Evolutionary conservation across 768 basidiomycete genomes (phyloP).

Genomic region (Ramaria sp.): DNA sequence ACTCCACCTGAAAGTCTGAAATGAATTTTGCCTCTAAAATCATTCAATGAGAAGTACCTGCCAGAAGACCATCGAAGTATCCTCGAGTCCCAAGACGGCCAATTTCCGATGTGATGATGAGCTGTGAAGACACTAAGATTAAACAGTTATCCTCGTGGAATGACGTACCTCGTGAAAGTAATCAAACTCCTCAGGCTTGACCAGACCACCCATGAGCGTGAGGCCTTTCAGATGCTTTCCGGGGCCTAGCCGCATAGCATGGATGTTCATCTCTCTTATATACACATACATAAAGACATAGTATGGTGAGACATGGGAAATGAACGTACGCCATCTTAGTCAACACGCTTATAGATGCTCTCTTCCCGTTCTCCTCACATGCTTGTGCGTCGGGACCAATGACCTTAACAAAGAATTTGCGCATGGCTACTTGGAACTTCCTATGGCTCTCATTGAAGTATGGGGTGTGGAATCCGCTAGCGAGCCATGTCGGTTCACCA

Average conservation of each 20-base stretch:
- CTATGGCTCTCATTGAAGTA: conserved; percentile 72
- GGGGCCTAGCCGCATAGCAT: conserved; percentile 86
- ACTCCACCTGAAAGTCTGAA: conserved; percentile 30
- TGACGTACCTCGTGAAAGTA: conserved; percentile 81
- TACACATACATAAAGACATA: neutral
- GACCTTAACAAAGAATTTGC: conserved; percentile 67
- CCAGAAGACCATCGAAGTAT: conserved; percentile 78
- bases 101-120: conserved; percentile 74
- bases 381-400: conserved; percentile 62
- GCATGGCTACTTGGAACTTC: conserved; percentile 62
- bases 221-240: conserved; percentile 79
- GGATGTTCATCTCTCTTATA: conserved; percentile 58
- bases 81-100: conserved; percentile 76
- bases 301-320: neutral
- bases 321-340: conserved; percentile 66
- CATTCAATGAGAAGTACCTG: conserved; percentile 25
- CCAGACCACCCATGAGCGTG: conserved; percentile 61
- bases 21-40: neutral
- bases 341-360: conserved; percentile 73
- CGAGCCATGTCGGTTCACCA: conserved; percentile 78
- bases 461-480: conserved; percentile 52
- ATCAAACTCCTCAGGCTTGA: conserved; percentile 79
- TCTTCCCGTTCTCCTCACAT: conserved; percentile 83
- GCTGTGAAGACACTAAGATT: conserved; percentile 27
- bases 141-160: neutral